Percentiles rank a stretch among this genome's conserved stretches.
These are phyloP conservation scores for Tricholoma matsutake DNA, from an alignment of 768 basidiomycete species.

Conservation along the genomic window DNA sequence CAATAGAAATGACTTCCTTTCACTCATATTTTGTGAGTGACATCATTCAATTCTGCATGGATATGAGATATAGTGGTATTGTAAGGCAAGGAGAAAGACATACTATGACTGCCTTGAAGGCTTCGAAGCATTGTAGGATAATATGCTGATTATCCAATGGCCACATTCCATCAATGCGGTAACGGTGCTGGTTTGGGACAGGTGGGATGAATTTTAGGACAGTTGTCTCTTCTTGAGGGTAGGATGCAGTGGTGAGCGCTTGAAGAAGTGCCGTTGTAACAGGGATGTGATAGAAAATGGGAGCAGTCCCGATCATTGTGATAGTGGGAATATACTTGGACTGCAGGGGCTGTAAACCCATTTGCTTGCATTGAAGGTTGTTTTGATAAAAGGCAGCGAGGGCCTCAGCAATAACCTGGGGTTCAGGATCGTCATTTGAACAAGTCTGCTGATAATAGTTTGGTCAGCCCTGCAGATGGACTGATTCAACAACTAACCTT, in stretches of 20 bases:
- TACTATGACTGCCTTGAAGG: constrained; percentile 10
- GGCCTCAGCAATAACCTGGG: constrained; percentile 29
- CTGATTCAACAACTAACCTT: constrained; percentile 12
- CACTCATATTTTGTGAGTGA: not conserved
- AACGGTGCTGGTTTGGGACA: constrained; percentile 6
- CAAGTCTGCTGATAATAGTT: not conserved
- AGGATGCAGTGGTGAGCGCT: not conserved
- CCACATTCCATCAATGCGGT: not conserved
- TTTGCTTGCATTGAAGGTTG: constrained; percentile 13
- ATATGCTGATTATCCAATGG: constrained; percentile 11
- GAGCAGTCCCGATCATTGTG: constrained; percentile 25
- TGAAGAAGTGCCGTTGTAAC: constrained; percentile 14
- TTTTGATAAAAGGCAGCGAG: constrained; percentile 31
- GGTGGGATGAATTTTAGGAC: constrained; percentile 9
- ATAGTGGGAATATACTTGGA: constrained; percentile 24
- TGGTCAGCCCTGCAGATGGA: not conserved
- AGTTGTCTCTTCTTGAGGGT: constrained; percentile 4
- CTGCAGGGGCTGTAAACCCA: constrained; percentile 14
- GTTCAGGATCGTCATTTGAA: constrained; percentile 21
- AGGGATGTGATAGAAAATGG: constrained; percentile 24
- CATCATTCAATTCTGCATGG: not conserved
- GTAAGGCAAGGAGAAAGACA: not conserved
- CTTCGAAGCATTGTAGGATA: constrained; percentile 13
- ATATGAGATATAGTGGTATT: not conserved
- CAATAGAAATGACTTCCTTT: not conserved